These are phyloP conservation scores for Ailanthus altissimus DNA, from an alignment of 345 rosid genomes.

Conservation along the genomic window DNA sequence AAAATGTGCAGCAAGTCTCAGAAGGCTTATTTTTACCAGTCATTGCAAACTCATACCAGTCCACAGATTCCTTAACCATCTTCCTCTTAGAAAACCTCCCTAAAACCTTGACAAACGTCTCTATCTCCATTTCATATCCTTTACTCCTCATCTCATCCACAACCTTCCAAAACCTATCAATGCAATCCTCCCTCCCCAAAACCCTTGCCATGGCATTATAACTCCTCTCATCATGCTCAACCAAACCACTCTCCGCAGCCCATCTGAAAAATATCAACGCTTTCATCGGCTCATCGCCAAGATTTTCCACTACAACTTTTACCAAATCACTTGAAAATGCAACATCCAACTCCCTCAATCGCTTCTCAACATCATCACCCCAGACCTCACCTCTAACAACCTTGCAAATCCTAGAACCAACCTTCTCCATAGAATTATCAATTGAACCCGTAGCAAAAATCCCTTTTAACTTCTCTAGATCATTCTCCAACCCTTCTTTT, in stretches of 20 bases:
- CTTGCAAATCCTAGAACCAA: conserved; percentile 55
- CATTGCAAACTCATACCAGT: conserved; percentile 75
- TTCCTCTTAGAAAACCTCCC: conserved; percentile 61
- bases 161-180: conserved; percentile 79
- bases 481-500: conserved; percentile 59
- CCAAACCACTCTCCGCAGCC: conserved; percentile 64
- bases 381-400: conserved; percentile 68
- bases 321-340: conserved; percentile 56
- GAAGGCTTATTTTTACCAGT: conserved; percentile 61
- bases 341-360: conserved; percentile 48
- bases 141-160: conserved; percentile 62
- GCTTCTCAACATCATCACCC: conserved; percentile 65
- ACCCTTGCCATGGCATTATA: conserved; percentile 75
- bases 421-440: conserved; percentile 52
- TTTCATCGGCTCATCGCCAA: conserved; percentile 70
- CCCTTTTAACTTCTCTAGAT: conserved; percentile 58
- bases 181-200: conserved; percentile 74
- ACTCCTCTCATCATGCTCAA: conserved; percentile 56
- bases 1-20: conserved; percentile 43
- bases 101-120: conserved; percentile 55
- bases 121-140: conserved; percentile 66
- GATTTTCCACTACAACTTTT: conserved; percentile 60
- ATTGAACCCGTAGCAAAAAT: conserved; percentile 56
- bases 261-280: conserved; percentile 81
- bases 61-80: conserved; percentile 73